A percentile compares a stretch with the other conserved stretches of the same genome.
Evolutionary conservation across 2,329 filamentous ascomycete genomes (phyloP).

Genomic region (Amauroascus verrucosus): DNA sequence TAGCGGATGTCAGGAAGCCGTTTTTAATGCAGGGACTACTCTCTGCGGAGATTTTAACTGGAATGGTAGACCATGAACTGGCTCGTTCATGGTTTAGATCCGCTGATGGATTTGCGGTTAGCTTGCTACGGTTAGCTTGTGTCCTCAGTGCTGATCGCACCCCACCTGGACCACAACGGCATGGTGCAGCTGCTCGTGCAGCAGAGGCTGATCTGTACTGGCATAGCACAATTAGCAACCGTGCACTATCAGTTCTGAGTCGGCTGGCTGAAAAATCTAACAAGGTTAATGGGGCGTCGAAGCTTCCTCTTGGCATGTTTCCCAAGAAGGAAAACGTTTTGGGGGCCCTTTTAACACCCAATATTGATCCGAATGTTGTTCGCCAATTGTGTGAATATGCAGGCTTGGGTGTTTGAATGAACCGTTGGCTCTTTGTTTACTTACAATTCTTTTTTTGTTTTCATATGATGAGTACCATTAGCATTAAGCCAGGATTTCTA

Average conservation of each 20-base stretch:
- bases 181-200: constrained; percentile 26
- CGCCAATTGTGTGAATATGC: constrained; percentile 59
- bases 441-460: neutral
- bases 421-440: neutral
- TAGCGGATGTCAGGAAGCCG: constrained; percentile 75
- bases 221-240: constrained; percentile 49
- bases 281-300: constrained; percentile 44
- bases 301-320: constrained; percentile 51
- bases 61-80: constrained; percentile 61
- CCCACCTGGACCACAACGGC: constrained; percentile 34
- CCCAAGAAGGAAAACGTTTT: constrained; percentile 59
- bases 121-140: constrained; percentile 64
- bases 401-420: constrained; percentile 39
- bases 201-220: constrained; percentile 35
- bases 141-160: constrained; percentile 58
- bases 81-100: constrained; percentile 73
- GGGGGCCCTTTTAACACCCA: constrained; percentile 55
- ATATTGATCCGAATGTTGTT: constrained; percentile 53
- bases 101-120: constrained; percentile 72
- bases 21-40: constrained; percentile 86
- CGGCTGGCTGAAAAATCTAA: constrained; percentile 56
- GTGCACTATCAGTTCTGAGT: constrained; percentile 58
- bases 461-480: constrained; percentile 1
- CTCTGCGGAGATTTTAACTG: constrained; percentile 76
- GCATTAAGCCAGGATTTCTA: neutral